Evolutionary conservation across 2,329 filamentous ascomycete species (phyloP).

Genomic region (Fusarium xylarioides): DNA sequence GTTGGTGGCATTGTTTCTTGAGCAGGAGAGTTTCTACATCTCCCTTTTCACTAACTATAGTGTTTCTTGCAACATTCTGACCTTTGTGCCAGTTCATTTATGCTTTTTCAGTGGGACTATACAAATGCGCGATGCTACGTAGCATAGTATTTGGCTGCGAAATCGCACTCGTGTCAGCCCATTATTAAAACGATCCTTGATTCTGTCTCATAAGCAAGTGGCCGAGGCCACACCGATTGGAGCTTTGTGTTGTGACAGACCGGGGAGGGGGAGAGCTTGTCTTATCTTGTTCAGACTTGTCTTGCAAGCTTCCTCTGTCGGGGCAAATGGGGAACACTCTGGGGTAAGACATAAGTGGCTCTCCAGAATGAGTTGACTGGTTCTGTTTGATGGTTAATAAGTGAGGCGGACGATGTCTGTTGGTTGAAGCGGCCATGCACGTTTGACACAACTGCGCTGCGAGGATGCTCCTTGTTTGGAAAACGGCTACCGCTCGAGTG

Average conservation of each 20-base stretch:
- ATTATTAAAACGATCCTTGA: background rate
- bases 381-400: background rate
- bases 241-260: conserved; percentile 1
- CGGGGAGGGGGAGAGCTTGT: background rate
- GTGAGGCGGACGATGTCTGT: background rate
- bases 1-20: background rate
- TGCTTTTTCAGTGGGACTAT: background rate
- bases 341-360: background rate
- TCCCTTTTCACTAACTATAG: background rate
- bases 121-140: conserved; percentile 11
- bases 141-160: conserved; percentile 4
- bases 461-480: conserved; percentile 14
- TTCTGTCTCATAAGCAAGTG: background rate
- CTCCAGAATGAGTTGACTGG: conserved; percentile 1
- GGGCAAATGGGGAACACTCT: background rate
- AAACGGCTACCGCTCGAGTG: background rate
- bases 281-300: background rate
- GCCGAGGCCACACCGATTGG: conserved; percentile 4
- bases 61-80: background rate
- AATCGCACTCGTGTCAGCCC: background rate
- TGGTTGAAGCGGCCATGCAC: background rate
- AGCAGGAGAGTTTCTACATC: background rate
- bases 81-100: background rate
- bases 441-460: background rate
- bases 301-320: background rate